phyloP scores from a whole-genome alignment of 768 basidiomycete genomes.

The Hebeloma cylindrosporum region DNA sequence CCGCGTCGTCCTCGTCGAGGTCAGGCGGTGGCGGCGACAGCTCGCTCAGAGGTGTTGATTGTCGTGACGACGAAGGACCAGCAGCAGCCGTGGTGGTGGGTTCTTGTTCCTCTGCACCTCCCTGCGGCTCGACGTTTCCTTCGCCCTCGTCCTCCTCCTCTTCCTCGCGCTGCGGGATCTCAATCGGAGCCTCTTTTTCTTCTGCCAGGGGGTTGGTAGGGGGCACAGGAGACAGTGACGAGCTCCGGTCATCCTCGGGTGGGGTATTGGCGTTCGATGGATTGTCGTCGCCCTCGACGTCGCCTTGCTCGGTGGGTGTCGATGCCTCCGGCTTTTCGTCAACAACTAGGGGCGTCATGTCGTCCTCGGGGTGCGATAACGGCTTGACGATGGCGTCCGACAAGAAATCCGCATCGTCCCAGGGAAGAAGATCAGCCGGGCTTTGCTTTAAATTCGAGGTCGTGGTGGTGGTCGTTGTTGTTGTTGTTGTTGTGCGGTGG shows the following conservation, averaged over 20 bases:
- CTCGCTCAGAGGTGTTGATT: slow-evolving; percentile 75
- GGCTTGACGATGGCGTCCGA: slow-evolving; percentile 1
- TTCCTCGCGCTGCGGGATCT: slow-evolving; percentile 34
- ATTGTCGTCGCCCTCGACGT: slow-evolving; percentile 21
- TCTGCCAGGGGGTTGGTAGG: slow-evolving; percentile 26
- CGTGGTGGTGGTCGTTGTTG: slow-evolving; percentile 15
- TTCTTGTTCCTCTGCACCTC: not conserved
- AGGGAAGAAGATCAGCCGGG: slow-evolving; percentile 10
- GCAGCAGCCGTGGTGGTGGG: not conserved
- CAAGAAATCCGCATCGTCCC: slow-evolving; percentile 11
- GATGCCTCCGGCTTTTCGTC: slow-evolving; percentile 17
- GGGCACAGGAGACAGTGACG: slow-evolving; percentile 58
- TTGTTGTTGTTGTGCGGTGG: slow-evolving; percentile 8
- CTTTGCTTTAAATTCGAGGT: slow-evolving; percentile 12
- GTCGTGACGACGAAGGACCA: slow-evolving; percentile 38
- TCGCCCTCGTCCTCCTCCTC: slow-evolving; percentile 37
- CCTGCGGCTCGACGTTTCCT: slow-evolving; percentile 4
- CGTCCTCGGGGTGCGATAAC: not conserved
- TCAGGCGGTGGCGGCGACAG: slow-evolving; percentile 69
- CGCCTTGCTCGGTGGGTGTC: slow-evolving; percentile 22
- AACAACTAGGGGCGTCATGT: slow-evolving; percentile 1
- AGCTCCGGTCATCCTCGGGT: slow-evolving; percentile 46
- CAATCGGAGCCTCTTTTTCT: slow-evolving; percentile 32
- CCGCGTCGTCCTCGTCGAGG: slow-evolving; percentile 35
- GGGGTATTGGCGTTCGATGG: slow-evolving; percentile 26